Evolutionary conservation across 805 yeast species (phyloP), one percentile per base, ranked within the genome.

Genomic region (Cyberlindnera xylosilytica): DNA sequence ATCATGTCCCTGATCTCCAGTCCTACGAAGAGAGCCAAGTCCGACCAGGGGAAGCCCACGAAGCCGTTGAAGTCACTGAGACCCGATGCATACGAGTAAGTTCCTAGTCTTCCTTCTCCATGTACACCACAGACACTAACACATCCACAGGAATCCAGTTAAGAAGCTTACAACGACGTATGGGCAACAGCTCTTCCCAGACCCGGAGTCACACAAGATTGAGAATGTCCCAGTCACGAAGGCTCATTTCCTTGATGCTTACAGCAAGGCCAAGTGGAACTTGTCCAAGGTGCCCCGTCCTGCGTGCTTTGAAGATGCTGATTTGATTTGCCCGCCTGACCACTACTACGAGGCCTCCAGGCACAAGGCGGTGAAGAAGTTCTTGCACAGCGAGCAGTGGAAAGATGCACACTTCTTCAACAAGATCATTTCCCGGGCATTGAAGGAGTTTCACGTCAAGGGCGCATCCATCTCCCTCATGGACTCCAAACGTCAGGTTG

Each of bases 401-500:
- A 63, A 64, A 30, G 67, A 68, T 30, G 44, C 62, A 23, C 46
- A 47, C 4, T 47, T 64, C 8, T 69, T 80, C 56, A 69, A 64
- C 51, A 60, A 59, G 41, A 44, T 70, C 9, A 49, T 73, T 10
- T 46, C 65, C 10, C 60, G 61, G 39, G 58, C 76, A n/a, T 52
- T 73, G 45, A 68, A 64, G 31, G 39, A 58, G 33, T 73, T 76
- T 42, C 65, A 67, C 3, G 71, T 74, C 5, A 57, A 66, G 13
- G 85, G 86, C 2, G 76, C 77, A 2, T 64, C 82, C 1, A 73
- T 84, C 16, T 79, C 88, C 6, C 45, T 84, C n/a, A 52, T 85
- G 7, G 76, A 73, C 39, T 57, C 70, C 10, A 64, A 63, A 15
- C 64, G 65, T 34, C 83, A 78, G 34, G 44, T 70, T 9, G 68